Conservation (phyloP, 2,329 filamentous ascomycete genomes). For the Penicillium sp. region DNA sequence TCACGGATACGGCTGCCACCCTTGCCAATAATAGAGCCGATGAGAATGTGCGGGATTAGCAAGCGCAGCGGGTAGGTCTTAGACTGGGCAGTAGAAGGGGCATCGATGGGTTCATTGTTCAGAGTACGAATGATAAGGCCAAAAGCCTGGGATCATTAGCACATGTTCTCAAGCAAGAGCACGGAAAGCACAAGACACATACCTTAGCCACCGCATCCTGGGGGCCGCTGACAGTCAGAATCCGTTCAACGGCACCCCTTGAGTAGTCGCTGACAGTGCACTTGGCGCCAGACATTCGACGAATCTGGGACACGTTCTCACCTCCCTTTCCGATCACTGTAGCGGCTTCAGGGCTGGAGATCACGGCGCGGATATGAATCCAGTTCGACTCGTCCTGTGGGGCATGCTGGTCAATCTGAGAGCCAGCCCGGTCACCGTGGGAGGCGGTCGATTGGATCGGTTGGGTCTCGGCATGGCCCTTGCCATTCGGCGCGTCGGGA, state of each 20-base stretch:
- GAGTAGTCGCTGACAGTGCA: constrained; percentile 99
- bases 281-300: constrained; percentile 91
- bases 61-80: constrained; percentile 97
- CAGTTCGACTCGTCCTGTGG: constrained; percentile 87
- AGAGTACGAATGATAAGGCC: constrained; percentile 96
- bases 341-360: constrained; percentile 93
- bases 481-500: constrained; percentile 60
- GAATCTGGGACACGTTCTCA: constrained; percentile 97
- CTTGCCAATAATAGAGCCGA: constrained; percentile 98
- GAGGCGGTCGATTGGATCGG: constrained; percentile 58
- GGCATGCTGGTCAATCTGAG: constrained; percentile 44
- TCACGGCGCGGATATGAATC: constrained; percentile 96
- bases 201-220: constrained; percentile 97
- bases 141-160: constrained; percentile 65
- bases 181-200: constrained; percentile 35
- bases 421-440: constrained; percentile 51
- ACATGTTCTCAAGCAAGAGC: constrained; percentile 1
- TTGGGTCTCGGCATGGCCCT: constrained; percentile 54
- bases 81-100: constrained; percentile 84
- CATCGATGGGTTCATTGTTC: constrained; percentile 90
- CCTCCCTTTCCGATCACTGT: constrained; percentile 98
- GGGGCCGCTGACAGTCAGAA: constrained; percentile 92
- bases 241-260: constrained; percentile 93
- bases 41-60: constrained; percentile 92
- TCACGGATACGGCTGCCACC: constrained; percentile 93